Evolutionary conservation across 2,329 filamentous ascomycete genomes (phyloP).

Genomic region (Penicillium frequentans): DNA sequence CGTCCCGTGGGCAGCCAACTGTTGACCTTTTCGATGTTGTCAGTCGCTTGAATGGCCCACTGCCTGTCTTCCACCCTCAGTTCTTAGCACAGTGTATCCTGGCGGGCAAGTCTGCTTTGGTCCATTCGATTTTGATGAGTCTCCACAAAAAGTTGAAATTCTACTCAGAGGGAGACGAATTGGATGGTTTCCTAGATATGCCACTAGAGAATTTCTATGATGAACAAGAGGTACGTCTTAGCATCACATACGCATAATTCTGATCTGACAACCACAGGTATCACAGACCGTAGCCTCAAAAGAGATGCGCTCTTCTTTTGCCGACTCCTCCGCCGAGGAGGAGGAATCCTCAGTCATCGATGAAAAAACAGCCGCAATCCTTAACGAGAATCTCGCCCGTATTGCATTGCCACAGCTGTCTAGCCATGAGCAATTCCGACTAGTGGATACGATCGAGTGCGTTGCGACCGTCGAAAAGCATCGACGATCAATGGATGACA

Average conservation of each 20-base stretch:
- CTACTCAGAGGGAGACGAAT: conserved; percentile 73
- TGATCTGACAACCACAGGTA: conserved; percentile 29
- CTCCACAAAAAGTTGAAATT: conserved; percentile 79
- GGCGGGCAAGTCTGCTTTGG: conserved; percentile 70
- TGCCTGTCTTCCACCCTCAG: conserved; percentile 90
- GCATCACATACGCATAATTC: background rate
- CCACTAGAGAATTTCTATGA: conserved; percentile 50
- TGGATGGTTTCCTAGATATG: conserved; percentile 75
- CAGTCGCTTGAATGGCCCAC: conserved; percentile 77
- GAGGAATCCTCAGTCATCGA: conserved; percentile 64
- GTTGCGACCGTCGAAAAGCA: conserved; percentile 82
- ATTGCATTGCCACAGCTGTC: conserved; percentile 78
- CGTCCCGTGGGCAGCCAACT: conserved; percentile 48
- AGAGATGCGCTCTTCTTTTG: conserved; percentile 53
- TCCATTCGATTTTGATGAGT: conserved; percentile 70
- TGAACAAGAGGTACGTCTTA: conserved; percentile 43
- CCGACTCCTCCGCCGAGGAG: conserved; percentile 51
- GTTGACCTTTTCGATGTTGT: conserved; percentile 80
- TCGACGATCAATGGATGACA: conserved; percentile 84
- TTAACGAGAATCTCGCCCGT: conserved; percentile 75
- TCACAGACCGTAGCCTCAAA: conserved; percentile 46
- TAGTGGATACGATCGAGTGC: conserved; percentile 83
- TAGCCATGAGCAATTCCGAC: conserved; percentile 79
- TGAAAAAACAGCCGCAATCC: conserved; percentile 66
- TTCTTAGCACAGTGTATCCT: conserved; percentile 85